Evolutionary conservation across 306 rosid genomes (phyloP).

Genomic region (Lagenaria siceraria): DNA sequence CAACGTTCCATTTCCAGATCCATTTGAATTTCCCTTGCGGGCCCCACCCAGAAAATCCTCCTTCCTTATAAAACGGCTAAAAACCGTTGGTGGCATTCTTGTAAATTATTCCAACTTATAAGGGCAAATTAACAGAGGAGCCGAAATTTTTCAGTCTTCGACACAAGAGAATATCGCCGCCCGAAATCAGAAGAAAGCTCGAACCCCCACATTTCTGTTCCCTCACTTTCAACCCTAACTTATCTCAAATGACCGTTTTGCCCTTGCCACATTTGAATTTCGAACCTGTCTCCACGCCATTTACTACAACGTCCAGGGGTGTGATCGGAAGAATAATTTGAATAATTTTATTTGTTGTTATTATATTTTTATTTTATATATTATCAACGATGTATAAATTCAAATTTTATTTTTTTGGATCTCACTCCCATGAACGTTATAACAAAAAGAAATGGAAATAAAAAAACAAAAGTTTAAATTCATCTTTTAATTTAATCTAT

Average conservation of each 20-base stretch:
- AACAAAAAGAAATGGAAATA: background rate
- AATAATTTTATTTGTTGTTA: no score
- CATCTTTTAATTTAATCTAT: no score
- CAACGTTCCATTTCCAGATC: background rate
- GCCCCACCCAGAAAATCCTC: constrained; percentile 1
- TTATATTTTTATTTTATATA: background rate
- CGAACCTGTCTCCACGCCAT: background rate
- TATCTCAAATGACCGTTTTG: constrained; percentile 2
- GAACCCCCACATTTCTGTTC: constrained; percentile 19
- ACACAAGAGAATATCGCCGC: constrained; percentile 15
- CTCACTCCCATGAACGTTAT: background rate
- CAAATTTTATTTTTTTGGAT: constrained; percentile 9
- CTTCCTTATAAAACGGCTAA: constrained; percentile 4
- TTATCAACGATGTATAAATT: background rate
- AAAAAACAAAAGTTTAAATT: background rate
- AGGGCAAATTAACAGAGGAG: constrained; percentile 9
- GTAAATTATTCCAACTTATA: background rate
- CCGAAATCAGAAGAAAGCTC: constrained; percentile 23
- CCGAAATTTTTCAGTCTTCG: constrained; percentile 31
- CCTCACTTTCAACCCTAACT: background rate
- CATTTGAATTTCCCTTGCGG: constrained; percentile 1
- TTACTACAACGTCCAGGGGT: background rate
- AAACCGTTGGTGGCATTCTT: constrained; percentile 30
- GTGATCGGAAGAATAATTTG: background rate
- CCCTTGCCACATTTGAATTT: constrained; percentile 11